Conservation (phyloP, 805 yeast genomes). For the Candida cerambycidarum region DNA sequence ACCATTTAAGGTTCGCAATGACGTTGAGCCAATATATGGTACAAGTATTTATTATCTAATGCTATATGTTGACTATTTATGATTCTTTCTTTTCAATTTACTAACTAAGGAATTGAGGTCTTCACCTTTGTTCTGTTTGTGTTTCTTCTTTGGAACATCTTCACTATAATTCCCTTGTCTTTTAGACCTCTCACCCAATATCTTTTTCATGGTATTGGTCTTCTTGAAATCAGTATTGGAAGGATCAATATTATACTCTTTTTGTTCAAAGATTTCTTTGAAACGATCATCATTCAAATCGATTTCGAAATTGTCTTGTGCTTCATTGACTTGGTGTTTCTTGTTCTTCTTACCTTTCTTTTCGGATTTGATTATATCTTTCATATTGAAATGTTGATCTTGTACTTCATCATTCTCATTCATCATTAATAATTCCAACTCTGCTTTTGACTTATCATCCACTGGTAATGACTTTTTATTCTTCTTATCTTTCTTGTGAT, state of each 20-base stretch:
- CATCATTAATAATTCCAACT: constrained; percentile 71
- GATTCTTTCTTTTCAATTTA: constrained; percentile 48
- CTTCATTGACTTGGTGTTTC: constrained; percentile 53
- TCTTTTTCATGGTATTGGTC: constrained; percentile 82
- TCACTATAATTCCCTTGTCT: constrained; percentile 10
- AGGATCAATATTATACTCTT: constrained; percentile 93
- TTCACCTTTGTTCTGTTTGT: constrained; percentile 3
- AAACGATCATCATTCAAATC: constrained; percentile 85
- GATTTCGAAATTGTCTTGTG: constrained; percentile 54
- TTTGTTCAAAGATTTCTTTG: constrained; percentile 82
- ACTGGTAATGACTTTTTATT: constrained; percentile 17
- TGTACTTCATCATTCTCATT: constrained; percentile 49
- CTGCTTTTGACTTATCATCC: constrained; percentile 48
- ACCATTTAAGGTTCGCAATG: no score
- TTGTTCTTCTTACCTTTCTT: constrained; percentile 47
- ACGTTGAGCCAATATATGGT: not conserved
- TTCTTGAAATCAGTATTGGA: constrained; percentile 86
- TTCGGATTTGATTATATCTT: constrained; percentile 72
- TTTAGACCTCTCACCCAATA: constrained; percentile 72
- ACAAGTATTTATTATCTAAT: not conserved
- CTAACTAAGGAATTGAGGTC: constrained; percentile 40
- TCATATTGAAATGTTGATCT: constrained; percentile 70
- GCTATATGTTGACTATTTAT: constrained; percentile 12
- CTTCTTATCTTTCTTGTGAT: constrained; percentile 55
- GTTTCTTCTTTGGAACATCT: constrained; percentile 4